phyloP scores from a whole-genome alignment of 176 grass and related monocot species.

The Elaeis guineensis region DNA sequence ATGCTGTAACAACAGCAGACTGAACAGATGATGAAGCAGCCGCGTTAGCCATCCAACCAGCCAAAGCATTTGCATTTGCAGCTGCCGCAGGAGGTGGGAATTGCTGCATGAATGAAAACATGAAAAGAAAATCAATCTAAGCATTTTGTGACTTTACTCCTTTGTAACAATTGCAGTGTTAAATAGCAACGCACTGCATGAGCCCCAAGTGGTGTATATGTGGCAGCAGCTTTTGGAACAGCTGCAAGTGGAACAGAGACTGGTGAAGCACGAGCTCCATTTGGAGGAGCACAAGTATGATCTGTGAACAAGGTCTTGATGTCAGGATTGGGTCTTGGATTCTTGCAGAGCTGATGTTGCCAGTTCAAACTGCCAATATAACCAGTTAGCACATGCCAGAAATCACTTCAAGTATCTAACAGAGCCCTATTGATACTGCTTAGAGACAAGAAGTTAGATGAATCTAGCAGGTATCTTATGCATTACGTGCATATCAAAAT shows the following conservation, averaged over 20 bases:
- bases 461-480: too few relatives aligned
- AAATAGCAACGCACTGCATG: conserved; percentile 48
- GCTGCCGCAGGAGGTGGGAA: conserved; percentile 60
- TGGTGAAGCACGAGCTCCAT: conserved; percentile 66
- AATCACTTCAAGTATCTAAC: too few relatives aligned
- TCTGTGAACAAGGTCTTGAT: conserved; percentile 97
- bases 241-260: conserved; percentile 75
- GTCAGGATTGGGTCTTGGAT: conserved; percentile 84
- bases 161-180: neutral
- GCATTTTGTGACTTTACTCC: too few relatives aligned
- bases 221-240: conserved; percentile 64
- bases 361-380: conserved; percentile 74
- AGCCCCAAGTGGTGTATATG: conserved; percentile 59
- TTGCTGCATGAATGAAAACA: conserved; percentile 24
- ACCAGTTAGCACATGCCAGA: neutral
- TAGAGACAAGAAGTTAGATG: too few relatives aligned
- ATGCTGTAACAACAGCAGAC: conserved; percentile 59
- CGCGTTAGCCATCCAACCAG: conserved; percentile 82
- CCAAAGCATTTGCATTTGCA: conserved; percentile 64
- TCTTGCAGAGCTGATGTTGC: conserved; percentile 99
- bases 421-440: too few relatives aligned
- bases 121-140: too few relatives aligned
- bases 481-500: too few relatives aligned
- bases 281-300: conserved; percentile 66
- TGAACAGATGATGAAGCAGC: conserved; percentile 74